Base-by-base conservation (phyloP, 352 stramenopile genomes). In the Pythium myriotylum region DNA sequence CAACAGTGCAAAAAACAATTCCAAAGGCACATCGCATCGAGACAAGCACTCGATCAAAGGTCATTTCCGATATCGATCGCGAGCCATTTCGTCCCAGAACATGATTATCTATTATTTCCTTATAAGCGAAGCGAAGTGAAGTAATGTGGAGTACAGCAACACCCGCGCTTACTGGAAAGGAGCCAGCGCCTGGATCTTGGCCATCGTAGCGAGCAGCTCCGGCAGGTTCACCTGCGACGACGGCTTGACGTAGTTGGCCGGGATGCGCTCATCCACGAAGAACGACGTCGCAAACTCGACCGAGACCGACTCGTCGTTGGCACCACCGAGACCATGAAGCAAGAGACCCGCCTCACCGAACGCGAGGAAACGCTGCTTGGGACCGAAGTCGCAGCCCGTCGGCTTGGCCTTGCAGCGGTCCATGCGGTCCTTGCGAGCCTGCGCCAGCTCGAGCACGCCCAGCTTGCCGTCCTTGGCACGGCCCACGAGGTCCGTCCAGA, bases 281-380 rank as follows among this genome's bases (percentile, higher is more conserved):
- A 78, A 78, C 50, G 62, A 74, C 40, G 49, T 32, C 54, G 37
- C 62, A 35, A 2, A 16, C 46, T 4, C 33, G 23, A 24, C 51
- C 23, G n/a, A n/a, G n/a, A 75, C 67, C 20, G 43, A 47, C 50
- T 69, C 66, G 37, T 53, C 35, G 17, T 54, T 19, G n/a, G 45
- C 23, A 20, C 57, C 62, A 17, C 67, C 61, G 9, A 79, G 37
- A 8, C 49, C 57, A 5, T 58, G 19, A 16, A 81, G 65, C 26
- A 81, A 33, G 14, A 78, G n/a, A 24, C 62, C 56, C 13, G 69
- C 58, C 54, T 81, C 73, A n/a, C 45, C 50, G 41, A 65, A 76
- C 32, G 62, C 67, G 12, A 73, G 41, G 8, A 63, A 45, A 16
- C 54, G 40, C 46, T 71, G 54, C 32, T 57, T 65, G n/a, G 43